These are phyloP conservation scores for Schizochytrium sp. DNA, from an alignment of 108 stramenopile species.

Conservation along the genomic window DNA sequence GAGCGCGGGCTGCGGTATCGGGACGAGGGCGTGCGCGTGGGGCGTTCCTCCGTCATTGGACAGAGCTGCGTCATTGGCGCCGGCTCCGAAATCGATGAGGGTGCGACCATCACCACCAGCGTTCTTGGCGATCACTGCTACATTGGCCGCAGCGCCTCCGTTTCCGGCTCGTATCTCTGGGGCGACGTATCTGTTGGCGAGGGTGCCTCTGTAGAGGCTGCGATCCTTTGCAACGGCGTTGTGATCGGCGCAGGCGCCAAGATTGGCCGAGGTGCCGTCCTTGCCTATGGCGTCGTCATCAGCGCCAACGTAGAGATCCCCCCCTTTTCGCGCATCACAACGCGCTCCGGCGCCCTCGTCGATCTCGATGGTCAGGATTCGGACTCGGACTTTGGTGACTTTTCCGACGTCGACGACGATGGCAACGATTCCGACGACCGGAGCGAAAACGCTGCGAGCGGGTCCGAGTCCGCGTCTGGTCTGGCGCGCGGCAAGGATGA, in stretches of 20 bases:
- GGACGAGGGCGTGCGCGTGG: conserved; percentile 56
- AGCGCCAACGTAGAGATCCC: conserved; percentile 61
- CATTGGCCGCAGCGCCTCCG: conserved; percentile 46
- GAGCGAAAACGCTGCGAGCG: too few species aligned
- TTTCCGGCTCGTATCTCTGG: conserved; percentile 74
- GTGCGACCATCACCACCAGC: conserved; percentile 26
- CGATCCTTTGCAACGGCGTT: conserved; percentile 63
- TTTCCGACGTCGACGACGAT: not conserved
- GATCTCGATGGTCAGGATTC: not conserved
- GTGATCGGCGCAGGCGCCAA: conserved; percentile 59
- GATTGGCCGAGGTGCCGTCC: conserved; percentile 69
- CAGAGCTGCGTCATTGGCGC: conserved; percentile 55
- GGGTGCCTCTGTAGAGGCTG: conserved; percentile 54
- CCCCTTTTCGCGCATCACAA: conserved; percentile 74
- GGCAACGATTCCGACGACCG: not conserved
- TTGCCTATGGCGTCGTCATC: conserved; percentile 74
- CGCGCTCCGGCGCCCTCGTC: not conserved
- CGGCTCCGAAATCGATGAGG: conserved; percentile 24
- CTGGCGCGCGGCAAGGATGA: not conserved
- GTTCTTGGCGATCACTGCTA: conserved; percentile 67
- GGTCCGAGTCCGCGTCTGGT: too few species aligned
- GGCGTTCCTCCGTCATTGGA: conserved; percentile 61
- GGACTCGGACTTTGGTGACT: conserved; percentile 1
- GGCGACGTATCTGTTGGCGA: conserved; percentile 59
- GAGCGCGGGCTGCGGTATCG: conserved; percentile 43